Conservation (phyloP, 2,329 filamentous ascomycete genomes). For the Fusarium neocosmosporiellum region DNA sequence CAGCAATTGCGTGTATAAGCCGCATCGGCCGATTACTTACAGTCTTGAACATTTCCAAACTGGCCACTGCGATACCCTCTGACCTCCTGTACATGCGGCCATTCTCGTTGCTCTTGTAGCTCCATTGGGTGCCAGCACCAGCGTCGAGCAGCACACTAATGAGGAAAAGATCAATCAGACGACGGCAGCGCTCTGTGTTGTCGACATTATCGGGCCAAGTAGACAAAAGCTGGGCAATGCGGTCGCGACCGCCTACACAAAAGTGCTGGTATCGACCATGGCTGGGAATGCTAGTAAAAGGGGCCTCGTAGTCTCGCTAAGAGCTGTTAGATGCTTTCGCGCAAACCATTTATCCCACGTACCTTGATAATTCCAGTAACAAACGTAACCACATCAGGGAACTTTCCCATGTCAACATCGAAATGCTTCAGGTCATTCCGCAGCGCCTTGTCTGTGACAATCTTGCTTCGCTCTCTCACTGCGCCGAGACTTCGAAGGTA, state of each 20-base stretch:
- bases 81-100: slow-evolving; percentile 85
- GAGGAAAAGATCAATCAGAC: slow-evolving; percentile 81
- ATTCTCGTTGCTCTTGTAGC: slow-evolving; percentile 91
- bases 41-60: slow-evolving; percentile 91
- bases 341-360: slow-evolving; percentile 42
- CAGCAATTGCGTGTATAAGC: slow-evolving; percentile 21
- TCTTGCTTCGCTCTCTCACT: slow-evolving; percentile 80
- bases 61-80: slow-evolving; percentile 84
- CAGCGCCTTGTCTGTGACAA: slow-evolving; percentile 82
- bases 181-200: slow-evolving; percentile 77
- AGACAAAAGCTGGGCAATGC: slow-evolving; percentile 76
- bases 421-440: slow-evolving; percentile 86
- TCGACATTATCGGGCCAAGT: slow-evolving; percentile 78
- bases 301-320: slow-evolving; percentile 66
- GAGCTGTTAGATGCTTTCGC: not conserved
- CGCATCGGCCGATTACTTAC: slow-evolving; percentile 47
- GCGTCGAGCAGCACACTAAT: slow-evolving; percentile 86
- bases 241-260: slow-evolving; percentile 80
- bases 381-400: slow-evolving; percentile 84
- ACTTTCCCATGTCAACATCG: slow-evolving; percentile 87
- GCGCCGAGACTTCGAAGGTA: slow-evolving; percentile 92
- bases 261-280: slow-evolving; percentile 90
- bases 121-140: slow-evolving; percentile 90
- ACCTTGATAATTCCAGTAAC: slow-evolving; percentile 97
- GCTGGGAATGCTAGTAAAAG: slow-evolving; percentile 76